Base-by-base conservation (phyloP, 1,284 basidiomycete genomes). In the Ustilago bromivora region DNA sequence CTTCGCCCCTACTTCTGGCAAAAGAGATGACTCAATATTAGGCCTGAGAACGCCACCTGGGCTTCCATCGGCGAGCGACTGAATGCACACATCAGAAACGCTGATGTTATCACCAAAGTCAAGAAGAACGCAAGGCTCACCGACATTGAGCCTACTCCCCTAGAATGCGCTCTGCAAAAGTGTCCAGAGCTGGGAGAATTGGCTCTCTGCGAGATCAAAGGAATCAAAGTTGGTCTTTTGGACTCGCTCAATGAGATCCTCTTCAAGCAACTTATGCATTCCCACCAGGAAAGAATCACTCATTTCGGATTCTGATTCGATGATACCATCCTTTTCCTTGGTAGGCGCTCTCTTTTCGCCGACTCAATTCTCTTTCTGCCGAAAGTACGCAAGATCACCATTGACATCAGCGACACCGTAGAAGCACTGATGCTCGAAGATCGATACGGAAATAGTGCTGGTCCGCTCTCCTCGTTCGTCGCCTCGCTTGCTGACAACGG, bases 171-270 rank as follows among this genome's bases (percentile, higher is more conserved):
- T 15, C 13, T 63, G 1, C 34, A 17, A 10, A 4, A 5, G 8
- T 72, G 70, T 54, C 61, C 65, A 3, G 61, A 72, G 2, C 35
- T 72, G 8, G 53, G 28, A 8, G 2, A 32, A 0, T n/a, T 72
- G 1, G 32, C 46, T 10, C 9, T 7, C 0, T 56, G 56, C 28
- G 12, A 28, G 2, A 46, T 67, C 1, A 4, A 31, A 0, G 38
- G 31, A 28, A 61, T 72, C 49, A 67, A 51, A 10, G 32, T 72
- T 10, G 57, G 57, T 3, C 49, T 17, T n/a, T 54, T 72, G 4
- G 70, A 72, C 54, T 47, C 32, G 4, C 34, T 72, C 38, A 72
- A 61, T 46, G 70, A 67, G 36, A 7, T 67, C 2, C 61, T 72
- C 2, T 35, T 72, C 31, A 60, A 54, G 54, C 56, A 59, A 28